Evolutionary conservation across 2,329 filamentous ascomycete genomes (phyloP).

Genomic region (Ascochyta koolunga): DNA sequence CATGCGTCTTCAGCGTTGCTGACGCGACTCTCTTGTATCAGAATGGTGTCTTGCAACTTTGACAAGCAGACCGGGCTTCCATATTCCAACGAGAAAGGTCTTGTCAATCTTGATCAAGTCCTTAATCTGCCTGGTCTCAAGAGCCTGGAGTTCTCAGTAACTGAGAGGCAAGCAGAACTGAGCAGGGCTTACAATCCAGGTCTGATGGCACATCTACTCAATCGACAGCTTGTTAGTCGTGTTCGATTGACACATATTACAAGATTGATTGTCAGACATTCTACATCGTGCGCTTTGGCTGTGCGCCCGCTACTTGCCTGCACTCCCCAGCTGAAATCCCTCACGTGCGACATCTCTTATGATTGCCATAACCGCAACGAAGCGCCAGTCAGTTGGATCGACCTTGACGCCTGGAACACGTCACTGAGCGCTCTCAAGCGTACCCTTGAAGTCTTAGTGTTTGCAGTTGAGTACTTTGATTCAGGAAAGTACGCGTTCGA

Average conservation of each 20-base stretch:
- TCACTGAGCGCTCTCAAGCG: constrained; percentile 12
- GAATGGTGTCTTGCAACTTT: constrained; percentile 26
- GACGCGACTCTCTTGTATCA: constrained; percentile 23
- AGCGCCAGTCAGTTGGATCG: constrained; percentile 16
- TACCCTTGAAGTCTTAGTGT: constrained; percentile 26
- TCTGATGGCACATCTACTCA: background rate
- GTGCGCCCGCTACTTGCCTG: constrained; percentile 17
- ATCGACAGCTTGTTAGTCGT: constrained; percentile 2
- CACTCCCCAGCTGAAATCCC: constrained; percentile 27
- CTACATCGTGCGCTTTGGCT: constrained; percentile 8
- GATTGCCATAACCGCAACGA: constrained; percentile 14
- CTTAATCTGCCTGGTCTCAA: constrained; percentile 23
- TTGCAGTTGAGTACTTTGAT: constrained; percentile 33
- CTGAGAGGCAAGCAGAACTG: constrained; percentile 4
- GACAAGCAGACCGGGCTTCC: constrained; percentile 21
- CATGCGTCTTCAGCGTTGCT: constrained; percentile 19
- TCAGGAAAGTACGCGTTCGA: constrained; percentile 21
- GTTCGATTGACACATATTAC: constrained; percentile 25
- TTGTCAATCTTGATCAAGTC: constrained; percentile 18
- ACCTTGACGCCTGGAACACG: constrained; percentile 26
- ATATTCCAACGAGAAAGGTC: constrained; percentile 8
- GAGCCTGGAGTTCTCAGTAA: constrained; percentile 24
- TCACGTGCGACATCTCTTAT: constrained; percentile 34
- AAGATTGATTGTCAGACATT: constrained; percentile 27
- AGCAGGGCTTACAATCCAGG: background rate